A percentile compares a stretch with the other conserved stretches of the same genome.
phyloP scores from a whole-genome alignment of 1,139 yeast genomes.

The Pichia sp. region DNA sequence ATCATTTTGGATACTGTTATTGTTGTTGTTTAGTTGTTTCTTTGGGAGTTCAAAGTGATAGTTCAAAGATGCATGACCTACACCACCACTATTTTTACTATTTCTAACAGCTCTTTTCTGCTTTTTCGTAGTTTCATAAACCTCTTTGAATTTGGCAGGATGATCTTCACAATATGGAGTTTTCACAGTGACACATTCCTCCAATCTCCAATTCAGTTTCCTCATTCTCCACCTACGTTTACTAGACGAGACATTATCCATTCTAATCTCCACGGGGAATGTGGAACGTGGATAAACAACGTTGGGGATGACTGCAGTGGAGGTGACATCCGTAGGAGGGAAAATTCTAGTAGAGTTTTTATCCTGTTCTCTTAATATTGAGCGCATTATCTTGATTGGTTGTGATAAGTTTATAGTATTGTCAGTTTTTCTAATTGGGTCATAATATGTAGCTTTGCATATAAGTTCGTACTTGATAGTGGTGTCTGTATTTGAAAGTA shows the following conservation, averaged over 20 bases:
- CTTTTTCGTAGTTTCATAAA: slow-evolving; percentile 38
- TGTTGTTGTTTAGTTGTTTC: slow-evolving; percentile 11
- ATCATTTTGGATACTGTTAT: slow-evolving; percentile 5
- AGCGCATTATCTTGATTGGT: slow-evolving; percentile 72
- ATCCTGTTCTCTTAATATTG: slow-evolving; percentile 77
- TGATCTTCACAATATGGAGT: slow-evolving; percentile 55
- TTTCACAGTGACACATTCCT: slow-evolving; percentile 63
- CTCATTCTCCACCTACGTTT: slow-evolving; percentile 88
- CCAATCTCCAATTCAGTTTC: slow-evolving; percentile 83
- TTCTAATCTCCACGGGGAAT: slow-evolving; percentile 71
- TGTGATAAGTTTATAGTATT: slow-evolving; percentile 40
- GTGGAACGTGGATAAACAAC: slow-evolving; percentile 84
- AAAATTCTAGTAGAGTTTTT: slow-evolving; percentile 82
- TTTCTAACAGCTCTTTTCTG: slow-evolving; percentile 18
- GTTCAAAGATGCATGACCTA: slow-evolving; percentile 20
- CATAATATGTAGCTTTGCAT: slow-evolving; percentile 41
- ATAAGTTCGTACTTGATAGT: slow-evolving; percentile 66
- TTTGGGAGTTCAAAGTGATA: slow-evolving; percentile 22
- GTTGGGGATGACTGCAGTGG: slow-evolving; percentile 80
- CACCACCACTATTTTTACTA: slow-evolving; percentile 25
- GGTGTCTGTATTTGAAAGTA: slow-evolving; percentile 45
- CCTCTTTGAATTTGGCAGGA: slow-evolving; percentile 36
- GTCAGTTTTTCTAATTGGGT: slow-evolving; percentile 18
- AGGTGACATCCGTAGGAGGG: slow-evolving; percentile 91
- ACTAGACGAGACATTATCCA: slow-evolving; percentile 64